A percentile compares a stretch with the other conserved stretches of the same genome.
Conservation (phyloP, 345 rosid species). For the Conringia planisiliqua region DNA sequence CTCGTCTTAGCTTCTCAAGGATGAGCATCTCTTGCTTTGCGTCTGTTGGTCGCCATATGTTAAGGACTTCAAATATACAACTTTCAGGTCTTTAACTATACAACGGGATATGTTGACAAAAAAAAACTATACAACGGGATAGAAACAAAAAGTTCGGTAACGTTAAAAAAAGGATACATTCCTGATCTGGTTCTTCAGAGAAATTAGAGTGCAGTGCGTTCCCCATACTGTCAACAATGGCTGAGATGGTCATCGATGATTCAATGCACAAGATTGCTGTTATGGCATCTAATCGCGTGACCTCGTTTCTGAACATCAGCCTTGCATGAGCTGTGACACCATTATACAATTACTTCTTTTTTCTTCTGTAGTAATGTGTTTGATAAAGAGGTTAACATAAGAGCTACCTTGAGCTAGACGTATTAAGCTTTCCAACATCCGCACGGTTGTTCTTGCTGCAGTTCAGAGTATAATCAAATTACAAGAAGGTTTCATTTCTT, state of each 20-base stretch:
- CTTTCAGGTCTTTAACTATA: not conserved
- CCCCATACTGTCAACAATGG: conserved; percentile 82
- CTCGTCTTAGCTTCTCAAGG: conserved; percentile 58
- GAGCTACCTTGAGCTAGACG: conserved; percentile 87
- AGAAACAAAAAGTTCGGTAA: not conserved
- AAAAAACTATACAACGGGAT: no score
- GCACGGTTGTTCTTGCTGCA: conserved; percentile 93
- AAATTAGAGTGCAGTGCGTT: conserved; percentile 93
- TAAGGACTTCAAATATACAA: conserved; percentile 26
- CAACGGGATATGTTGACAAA: not conserved
- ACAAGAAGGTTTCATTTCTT: not conserved
- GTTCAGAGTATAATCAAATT: conserved; percentile 6
- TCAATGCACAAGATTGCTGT: conserved; percentile 89
- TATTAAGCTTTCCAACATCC: conserved; percentile 95
- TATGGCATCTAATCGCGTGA: conserved; percentile 74
- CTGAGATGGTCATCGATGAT: conserved; percentile 93
- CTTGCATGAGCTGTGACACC: conserved; percentile 81
- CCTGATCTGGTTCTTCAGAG: conserved; percentile 71
- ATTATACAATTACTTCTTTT: not conserved
- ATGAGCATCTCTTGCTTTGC: conserved; percentile 70
- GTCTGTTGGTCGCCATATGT: conserved; percentile 46
- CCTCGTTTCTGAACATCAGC: conserved; percentile 94
- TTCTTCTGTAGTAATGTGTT: not conserved
- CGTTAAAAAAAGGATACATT: conserved; percentile 69
- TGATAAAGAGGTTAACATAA: not conserved